Evolutionary conservation across 148 eudicot species (phyloP).

Genomic region (Vaccinium macrocarpon): DNA sequence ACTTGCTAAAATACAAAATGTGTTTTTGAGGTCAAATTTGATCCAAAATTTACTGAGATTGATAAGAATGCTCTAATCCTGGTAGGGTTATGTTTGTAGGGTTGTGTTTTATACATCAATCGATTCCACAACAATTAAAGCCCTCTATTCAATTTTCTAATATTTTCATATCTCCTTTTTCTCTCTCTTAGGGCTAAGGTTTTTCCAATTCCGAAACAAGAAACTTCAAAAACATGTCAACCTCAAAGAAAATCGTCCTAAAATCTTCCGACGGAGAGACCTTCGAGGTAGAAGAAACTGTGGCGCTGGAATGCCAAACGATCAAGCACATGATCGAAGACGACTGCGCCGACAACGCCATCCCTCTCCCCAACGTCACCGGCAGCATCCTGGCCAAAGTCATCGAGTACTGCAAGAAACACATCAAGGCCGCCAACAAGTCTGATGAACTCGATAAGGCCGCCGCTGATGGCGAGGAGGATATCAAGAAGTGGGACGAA

Average conservation of each 20-base stretch:
- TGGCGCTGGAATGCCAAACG: conserved; percentile 27
- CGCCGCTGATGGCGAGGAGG: conserved; percentile 32
- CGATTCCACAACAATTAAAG: too few species aligned
- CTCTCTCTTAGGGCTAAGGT: too few species aligned
- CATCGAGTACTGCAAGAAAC: conserved; percentile 26
- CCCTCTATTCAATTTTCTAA: too few species aligned
- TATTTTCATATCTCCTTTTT: too few species aligned
- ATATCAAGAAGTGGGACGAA: conserved; percentile 41
- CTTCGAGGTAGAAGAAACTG: conserved; percentile 29
- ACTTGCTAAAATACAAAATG: too few species aligned
- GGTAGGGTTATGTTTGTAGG: too few species aligned
- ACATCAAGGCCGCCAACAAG: conserved; percentile 27
- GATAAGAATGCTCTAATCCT: too few species aligned
- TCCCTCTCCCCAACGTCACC: conserved; percentile 22
- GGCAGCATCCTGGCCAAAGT: not conserved
- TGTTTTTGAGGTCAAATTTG: too few species aligned
- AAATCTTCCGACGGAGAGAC: conserved; percentile 32
- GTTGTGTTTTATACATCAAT: too few species aligned
- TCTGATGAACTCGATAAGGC: conserved; percentile 18
- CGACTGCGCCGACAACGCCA: conserved; percentile 16
- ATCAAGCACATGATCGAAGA: conserved; percentile 32
- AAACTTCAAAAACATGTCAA: not conserved
- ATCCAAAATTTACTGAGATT: too few species aligned
- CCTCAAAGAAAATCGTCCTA: not conserved
- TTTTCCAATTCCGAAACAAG: not conserved